Conservation (phyloP, 2,329 filamentous ascomycete genomes). For the Gremmenia infestans region DNA sequence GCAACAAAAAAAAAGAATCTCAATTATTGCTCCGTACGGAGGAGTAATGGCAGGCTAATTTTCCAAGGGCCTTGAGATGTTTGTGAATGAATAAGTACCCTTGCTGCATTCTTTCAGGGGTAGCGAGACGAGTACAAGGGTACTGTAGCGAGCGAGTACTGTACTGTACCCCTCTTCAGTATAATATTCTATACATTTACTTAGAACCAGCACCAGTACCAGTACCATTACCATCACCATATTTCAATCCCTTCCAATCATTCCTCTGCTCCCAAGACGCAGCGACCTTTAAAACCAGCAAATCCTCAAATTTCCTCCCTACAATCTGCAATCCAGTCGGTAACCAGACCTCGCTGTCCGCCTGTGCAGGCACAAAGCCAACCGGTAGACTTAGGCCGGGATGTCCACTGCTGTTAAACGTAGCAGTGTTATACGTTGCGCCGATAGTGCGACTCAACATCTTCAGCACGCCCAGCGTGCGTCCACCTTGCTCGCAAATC, state of each 20-base stretch:
- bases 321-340: constrained; percentile 53
- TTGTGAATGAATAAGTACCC: background rate
- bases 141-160: background rate
- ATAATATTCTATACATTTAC: no score
- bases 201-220: no score
- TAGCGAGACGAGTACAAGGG: background rate
- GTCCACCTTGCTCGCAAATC: constrained; percentile 29
- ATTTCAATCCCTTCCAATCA: constrained; percentile 37
- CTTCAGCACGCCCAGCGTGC: constrained; percentile 12
- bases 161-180: background rate
- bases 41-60: no score
- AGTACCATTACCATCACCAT: background rate
- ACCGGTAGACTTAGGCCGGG: constrained; percentile 49
- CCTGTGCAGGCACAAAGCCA: constrained; percentile 39
- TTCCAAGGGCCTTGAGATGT: background rate
- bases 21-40: background rate
- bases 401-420: constrained; percentile 53
- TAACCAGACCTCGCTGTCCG: constrained; percentile 36
- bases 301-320: constrained; percentile 48
- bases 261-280: constrained; percentile 42
- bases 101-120: background rate
- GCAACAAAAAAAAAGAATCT: background rate
- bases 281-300: constrained; percentile 39
- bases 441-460: constrained; percentile 40
- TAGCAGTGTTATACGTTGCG: constrained; percentile 50